Base-by-base conservation (phyloP, 164 flowering plant species). In the Buxus sempervirens region DNA sequence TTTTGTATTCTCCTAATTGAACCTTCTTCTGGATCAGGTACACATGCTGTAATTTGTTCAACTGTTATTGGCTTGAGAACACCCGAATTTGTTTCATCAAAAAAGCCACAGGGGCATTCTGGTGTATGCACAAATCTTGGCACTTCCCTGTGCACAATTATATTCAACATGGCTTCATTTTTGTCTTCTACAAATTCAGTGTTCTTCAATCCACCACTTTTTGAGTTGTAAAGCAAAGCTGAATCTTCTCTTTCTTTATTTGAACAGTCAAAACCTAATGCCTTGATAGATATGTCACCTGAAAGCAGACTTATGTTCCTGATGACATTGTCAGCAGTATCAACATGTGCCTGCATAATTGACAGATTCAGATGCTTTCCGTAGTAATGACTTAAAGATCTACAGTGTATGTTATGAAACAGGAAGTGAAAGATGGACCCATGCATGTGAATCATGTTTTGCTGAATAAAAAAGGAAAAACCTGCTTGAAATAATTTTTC, bases 261-360 rank as follows among this genome's bases (percentile, higher is more conserved):
- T 18, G 55, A 67, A 63, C 54, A 42, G n/a, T 51, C 51, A 4
- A 21, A 58, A 23, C 54, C 63, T 66, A 48, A 28, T 25, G 62
- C 62, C 22, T 36, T 41, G 57, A 42, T 32, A 28, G 70, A 16
- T 20, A 55, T 53, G 48, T 61, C 61, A 23, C 56, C 64, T 48
- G 70, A 54, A 49, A 68, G 62, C 26, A 66, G n/a, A 41, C 32
- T 57, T 65, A 28, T 38, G 63, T 38, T 70, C 65, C 73, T 73
- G 42, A 26, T 70, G 41, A 62, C 53, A 45, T 62, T 54, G 65
- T 65, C 41, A 4, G 57, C 68, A 65, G 63, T 36, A 58, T 56
- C 58, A 42, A 48, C 16, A 66, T 67, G 48, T 64, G 22, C 68
- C 81, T 75, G 79, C 69, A 69, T 48, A 1, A 61, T 19, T 10